Conservation (phyloP, 805 yeast genomes). For the Teunomyces barrocoloradensis region DNA sequence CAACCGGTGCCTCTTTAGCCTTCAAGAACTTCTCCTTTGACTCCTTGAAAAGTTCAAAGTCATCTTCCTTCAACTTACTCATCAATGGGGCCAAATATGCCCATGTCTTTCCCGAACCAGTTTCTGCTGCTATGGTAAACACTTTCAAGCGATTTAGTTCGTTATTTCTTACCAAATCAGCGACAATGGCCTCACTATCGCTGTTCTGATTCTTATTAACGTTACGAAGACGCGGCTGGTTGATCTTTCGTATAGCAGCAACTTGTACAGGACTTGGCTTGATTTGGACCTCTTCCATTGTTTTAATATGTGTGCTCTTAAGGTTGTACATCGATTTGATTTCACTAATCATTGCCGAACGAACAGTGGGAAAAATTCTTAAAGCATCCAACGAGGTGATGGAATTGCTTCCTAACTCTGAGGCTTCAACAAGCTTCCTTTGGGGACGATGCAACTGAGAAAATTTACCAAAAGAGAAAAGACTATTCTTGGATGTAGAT, state of each 20-base stretch:
- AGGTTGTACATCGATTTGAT: slow-evolving; percentile 41
- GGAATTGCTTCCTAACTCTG: slow-evolving; percentile 33
- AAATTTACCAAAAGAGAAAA: slow-evolving; percentile 18
- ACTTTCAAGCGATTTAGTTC: slow-evolving; percentile 44
- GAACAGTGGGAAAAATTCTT: slow-evolving; percentile 62
- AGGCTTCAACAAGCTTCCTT: slow-evolving; percentile 6
- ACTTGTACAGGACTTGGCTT: slow-evolving; percentile 81
- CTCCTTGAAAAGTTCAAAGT: slow-evolving; percentile 26
- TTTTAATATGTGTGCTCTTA: slow-evolving; percentile 29
- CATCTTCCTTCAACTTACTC: slow-evolving; percentile 63
- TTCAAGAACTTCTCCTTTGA: slow-evolving; percentile 19
- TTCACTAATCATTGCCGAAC: slow-evolving; percentile 56
- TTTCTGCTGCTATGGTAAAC: slow-evolving; percentile 88
- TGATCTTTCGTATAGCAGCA: slow-evolving; percentile 61
- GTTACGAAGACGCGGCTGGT: slow-evolving; percentile 39
- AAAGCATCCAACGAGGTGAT: slow-evolving; percentile 65
- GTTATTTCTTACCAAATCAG: slow-evolving; percentile 27
- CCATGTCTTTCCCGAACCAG: slow-evolving; percentile 96
- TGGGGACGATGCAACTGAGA: slow-evolving; percentile 19
- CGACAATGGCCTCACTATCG: slow-evolving; percentile 15
- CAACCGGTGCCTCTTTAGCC: slow-evolving; percentile 28
- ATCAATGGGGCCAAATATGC: slow-evolving; percentile 79
- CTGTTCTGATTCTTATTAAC: slow-evolving; percentile 22
- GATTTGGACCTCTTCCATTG: slow-evolving; percentile 31
- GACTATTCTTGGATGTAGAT: slow-evolving; percentile 1